A percentile compares a stretch with the other conserved stretches of the same genome.
These are phyloP conservation scores for Aspergillus sp. DNA, from an alignment of 2,329 filamentous ascomycete genomes.

Conservation along the genomic window DNA sequence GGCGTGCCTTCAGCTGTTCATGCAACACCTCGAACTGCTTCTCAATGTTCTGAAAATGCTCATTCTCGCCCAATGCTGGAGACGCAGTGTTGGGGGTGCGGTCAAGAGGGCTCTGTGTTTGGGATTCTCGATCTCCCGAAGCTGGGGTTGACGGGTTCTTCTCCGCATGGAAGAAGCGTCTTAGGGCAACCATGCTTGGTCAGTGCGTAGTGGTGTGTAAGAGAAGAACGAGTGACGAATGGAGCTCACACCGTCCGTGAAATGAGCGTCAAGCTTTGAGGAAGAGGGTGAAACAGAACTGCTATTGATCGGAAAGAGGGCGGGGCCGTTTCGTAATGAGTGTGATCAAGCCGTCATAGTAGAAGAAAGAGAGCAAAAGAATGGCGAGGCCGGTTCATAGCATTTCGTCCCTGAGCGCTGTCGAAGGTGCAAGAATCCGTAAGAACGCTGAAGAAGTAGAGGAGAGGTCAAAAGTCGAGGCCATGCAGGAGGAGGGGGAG, in stretches of 20 bases:
- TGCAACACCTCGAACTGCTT: slow-evolving; percentile 41
- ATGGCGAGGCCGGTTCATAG: background rate
- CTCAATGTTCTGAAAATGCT: slow-evolving; percentile 39
- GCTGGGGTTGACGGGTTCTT: slow-evolving; percentile 17
- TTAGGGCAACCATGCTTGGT: slow-evolving; percentile 34
- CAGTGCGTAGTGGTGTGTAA: background rate
- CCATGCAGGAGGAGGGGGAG: background rate
- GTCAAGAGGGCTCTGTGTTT: background rate
- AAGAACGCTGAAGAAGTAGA: background rate
- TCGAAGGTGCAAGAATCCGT: background rate
- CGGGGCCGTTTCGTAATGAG: slow-evolving; percentile 5
- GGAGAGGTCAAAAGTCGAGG: background rate
- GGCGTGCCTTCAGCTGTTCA: slow-evolving; percentile 31
- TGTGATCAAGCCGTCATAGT: background rate
- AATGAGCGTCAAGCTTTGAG: background rate
- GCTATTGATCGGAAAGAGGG: background rate
- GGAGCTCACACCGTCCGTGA: background rate
- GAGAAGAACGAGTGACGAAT: background rate
- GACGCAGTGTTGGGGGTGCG: slow-evolving; percentile 15
- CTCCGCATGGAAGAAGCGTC: slow-evolving; percentile 34
- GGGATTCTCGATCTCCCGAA: slow-evolving; percentile 12
- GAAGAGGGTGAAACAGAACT: background rate
- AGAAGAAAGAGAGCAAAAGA: slow-evolving; percentile 1
- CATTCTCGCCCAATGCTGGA: slow-evolving; percentile 25
- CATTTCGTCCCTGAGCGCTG: background rate